Conservation (phyloP, 805 yeast species). For the Cyberlindnera euphorbiae region DNA sequence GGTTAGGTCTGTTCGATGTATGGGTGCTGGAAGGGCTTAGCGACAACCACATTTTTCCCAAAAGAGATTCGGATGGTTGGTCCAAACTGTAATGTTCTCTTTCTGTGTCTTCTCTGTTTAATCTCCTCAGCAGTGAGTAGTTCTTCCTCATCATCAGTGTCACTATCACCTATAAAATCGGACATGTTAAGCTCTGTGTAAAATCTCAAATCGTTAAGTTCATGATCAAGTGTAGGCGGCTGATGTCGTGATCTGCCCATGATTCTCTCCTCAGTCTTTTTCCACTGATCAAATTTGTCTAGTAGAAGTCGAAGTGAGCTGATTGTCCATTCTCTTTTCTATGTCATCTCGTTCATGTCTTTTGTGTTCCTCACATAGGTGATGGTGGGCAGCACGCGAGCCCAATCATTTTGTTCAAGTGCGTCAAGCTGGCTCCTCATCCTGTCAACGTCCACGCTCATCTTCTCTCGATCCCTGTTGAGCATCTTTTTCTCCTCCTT, state of each 20-base stretch:
- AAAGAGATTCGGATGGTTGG: constrained; percentile 24
- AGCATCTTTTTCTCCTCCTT: constrained; percentile 58
- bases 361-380: constrained; percentile 44
- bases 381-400: constrained; percentile 37
- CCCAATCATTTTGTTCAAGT: constrained; percentile 44
- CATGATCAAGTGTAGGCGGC: not conserved
- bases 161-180: constrained; percentile 25
- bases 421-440: constrained; percentile 36
- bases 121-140: constrained; percentile 15
- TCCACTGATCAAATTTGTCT: constrained; percentile 20
- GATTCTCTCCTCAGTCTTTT: constrained; percentile 20
- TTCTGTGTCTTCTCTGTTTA: constrained; percentile 11
- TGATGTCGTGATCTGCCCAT: constrained; percentile 11
- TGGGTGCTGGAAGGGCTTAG: constrained; percentile 24
- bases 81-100: constrained; percentile 16
- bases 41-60: constrained; percentile 18
- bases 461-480: constrained; percentile 47
- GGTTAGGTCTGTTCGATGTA: constrained; percentile 20
- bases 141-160: constrained; percentile 27
- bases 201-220: constrained; percentile 13
- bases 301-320: constrained; percentile 34
- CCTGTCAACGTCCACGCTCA: constrained; percentile 51
- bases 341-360: constrained; percentile 43
- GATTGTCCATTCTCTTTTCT: constrained; percentile 49
- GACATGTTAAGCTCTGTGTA: constrained; percentile 18